phyloP scores from a whole-genome alignment of 192 early-diverging fungal genomes.

The Coemansia sp. region DNA sequence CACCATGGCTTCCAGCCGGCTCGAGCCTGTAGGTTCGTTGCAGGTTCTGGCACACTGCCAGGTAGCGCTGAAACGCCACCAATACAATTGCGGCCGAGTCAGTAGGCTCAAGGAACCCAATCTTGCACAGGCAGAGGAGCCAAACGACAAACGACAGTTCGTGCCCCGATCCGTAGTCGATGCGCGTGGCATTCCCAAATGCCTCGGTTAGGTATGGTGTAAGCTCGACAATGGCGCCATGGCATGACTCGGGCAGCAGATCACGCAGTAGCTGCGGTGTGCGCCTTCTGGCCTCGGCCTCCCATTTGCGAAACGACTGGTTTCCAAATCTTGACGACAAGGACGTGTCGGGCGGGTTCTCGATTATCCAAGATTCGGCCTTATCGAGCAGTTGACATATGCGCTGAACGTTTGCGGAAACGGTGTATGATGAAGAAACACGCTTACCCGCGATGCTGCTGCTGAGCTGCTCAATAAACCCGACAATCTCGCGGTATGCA shows the following conservation, averaged over 20 bases:
- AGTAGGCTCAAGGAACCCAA: conserved; percentile 56
- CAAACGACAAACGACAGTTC: conserved; percentile 86
- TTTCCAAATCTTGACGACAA: conserved; percentile 86
- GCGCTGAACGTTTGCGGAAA: conserved; percentile 56
- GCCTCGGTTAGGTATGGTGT: conserved; percentile 61
- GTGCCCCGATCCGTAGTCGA: conserved; percentile 98
- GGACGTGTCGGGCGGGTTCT: conserved; percentile 68
- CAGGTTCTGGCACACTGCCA: conserved; percentile 71
- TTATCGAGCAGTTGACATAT: conserved; percentile 60
- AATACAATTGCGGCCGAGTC: conserved; percentile 75
- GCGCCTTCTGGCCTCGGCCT: conserved; percentile 50
- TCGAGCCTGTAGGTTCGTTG: conserved; percentile 84
- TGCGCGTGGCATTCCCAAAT: conserved; percentile 86
- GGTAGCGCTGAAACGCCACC: conserved; percentile 71
- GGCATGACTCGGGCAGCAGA: conserved; percentile 17
- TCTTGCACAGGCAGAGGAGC: conserved; percentile 71
- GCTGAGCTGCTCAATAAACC: conserved; percentile 73
- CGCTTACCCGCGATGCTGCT: conserved; percentile 61
- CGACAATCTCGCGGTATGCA: conserved; percentile 65
- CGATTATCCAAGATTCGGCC: conserved; percentile 64
- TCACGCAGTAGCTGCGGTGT: conserved; percentile 18
- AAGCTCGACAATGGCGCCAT: conserved; percentile 66
- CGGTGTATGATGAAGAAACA: conserved; percentile 53
- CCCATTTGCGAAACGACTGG: conserved; percentile 80
- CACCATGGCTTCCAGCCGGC: conserved; percentile 95